Percentiles rank a stretch among this genome's conserved stretches.
Evolutionary conservation across 306 rosid species (phyloP).

Genomic region (Elaeagnus macrophylla): DNA sequence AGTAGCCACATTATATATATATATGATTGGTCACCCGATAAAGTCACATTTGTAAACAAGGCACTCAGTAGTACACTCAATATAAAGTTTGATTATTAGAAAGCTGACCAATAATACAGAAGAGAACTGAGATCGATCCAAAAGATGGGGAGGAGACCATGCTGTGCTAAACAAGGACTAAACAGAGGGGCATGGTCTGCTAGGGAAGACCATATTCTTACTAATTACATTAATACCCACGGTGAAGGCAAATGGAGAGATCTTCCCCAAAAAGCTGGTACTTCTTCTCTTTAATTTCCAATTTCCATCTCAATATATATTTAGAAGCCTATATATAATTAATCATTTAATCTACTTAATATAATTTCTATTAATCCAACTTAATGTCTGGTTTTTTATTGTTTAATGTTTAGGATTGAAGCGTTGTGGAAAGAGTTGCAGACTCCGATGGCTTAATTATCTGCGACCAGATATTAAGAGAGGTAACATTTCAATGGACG

Average conservation of each 20-base stretch:
- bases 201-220: conserved; percentile 17
- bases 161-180: conserved; percentile 10
- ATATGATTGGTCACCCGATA: no score
- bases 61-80: no score
- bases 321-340: background rate
- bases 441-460: conserved; percentile 28
- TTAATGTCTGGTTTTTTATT: no score
- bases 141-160: conserved; percentile 11
- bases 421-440: conserved; percentile 28
- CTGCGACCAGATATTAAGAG: conserved; percentile 25
- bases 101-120: no score
- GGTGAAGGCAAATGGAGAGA: conserved; percentile 17
- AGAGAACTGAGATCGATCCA: background rate
- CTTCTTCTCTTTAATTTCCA: background rate
- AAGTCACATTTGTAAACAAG: no score
- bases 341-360: background rate
- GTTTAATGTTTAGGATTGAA: conserved; percentile 14
- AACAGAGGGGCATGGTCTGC: conserved; percentile 14
- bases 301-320: background rate
- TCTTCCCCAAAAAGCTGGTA: conserved; percentile 12
- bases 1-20: no score
- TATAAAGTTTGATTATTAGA: background rate
- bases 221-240: conserved; percentile 2
- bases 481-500: conserved; percentile 22
- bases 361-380: no score